Percentiles rank a stretch among this genome's conserved stretches.
These are phyloP conservation scores for Cladobotryum protrusum DNA, from an alignment of 2,329 filamentous ascomycete genomes.

Conservation along the genomic window DNA sequence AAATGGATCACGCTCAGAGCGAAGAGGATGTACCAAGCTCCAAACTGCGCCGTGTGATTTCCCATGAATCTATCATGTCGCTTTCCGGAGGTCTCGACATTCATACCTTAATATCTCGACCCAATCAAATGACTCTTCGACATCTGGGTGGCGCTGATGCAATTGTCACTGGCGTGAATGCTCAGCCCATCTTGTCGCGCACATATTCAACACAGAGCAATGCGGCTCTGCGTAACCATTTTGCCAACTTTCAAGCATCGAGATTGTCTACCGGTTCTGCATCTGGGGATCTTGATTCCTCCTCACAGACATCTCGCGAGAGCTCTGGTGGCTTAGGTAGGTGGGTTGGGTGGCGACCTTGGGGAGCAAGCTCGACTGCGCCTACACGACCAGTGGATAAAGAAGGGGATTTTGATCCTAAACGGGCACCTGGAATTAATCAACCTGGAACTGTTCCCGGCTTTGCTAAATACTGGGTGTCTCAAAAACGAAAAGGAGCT, in stretches of 20 bases:
- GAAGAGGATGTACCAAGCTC: conserved; percentile 34
- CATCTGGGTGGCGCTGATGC: conserved; percentile 49
- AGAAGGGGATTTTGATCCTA: conserved; percentile 29
- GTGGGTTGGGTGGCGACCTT: conserved; percentile 45
- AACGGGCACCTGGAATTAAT: conserved; percentile 67
- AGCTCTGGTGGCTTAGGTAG: conserved; percentile 32
- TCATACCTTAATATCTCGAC: conserved; percentile 69
- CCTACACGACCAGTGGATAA: conserved; percentile 12
- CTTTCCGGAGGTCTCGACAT: conserved; percentile 85
- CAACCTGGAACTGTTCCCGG: conserved; percentile 70
- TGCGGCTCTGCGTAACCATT: conserved; percentile 52
- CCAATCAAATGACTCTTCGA: conserved; percentile 63
- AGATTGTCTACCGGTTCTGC: conserved; percentile 28
- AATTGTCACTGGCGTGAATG: conserved; percentile 52
- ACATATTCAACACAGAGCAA: conserved; percentile 44
- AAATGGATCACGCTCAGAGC: conserved; percentile 26
- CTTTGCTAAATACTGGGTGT: conserved; percentile 53
- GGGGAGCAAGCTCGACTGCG: conserved; percentile 26
- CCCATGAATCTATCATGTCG: conserved; percentile 86
- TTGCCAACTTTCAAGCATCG: conserved; percentile 32
- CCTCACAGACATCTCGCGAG: conserved; percentile 18
- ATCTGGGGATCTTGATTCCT: conserved; percentile 21
- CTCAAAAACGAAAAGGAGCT: conserved; percentile 44
- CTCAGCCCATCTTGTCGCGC: conserved; percentile 50
- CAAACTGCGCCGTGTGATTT: conserved; percentile 58